Conservation (phyloP, 1,284 basidiomycete genomes). For the Heterobasidion parviporum region DNA sequence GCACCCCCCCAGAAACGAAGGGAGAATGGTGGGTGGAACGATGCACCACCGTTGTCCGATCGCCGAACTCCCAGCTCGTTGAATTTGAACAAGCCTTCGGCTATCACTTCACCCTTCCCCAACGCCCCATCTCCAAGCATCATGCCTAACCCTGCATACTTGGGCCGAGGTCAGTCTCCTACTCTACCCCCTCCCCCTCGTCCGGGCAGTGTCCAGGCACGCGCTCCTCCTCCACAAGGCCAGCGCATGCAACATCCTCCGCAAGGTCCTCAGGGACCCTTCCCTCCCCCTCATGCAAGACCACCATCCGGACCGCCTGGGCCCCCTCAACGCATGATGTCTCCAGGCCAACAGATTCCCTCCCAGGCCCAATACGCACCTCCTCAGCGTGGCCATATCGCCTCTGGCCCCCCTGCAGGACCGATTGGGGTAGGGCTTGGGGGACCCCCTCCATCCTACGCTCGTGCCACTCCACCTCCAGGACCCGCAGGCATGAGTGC, state of each 20-base stretch:
- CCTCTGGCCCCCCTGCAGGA: conserved; percentile 21
- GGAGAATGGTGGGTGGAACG: conserved; percentile 88
- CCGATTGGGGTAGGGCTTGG: too few species aligned
- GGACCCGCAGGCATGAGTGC: conserved; percentile 11
- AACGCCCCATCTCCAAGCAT: conserved; percentile 44
- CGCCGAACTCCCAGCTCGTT: conserved; percentile 47
- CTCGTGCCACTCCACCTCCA: conserved; percentile 30
- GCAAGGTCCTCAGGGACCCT: conserved; percentile 20
- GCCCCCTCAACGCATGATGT: conserved; percentile 16
- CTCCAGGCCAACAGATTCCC: conserved; percentile 19
- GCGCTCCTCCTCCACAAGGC: conserved; percentile 36
- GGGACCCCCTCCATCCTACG: conserved; percentile 17
- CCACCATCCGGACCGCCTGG: conserved; percentile 30
- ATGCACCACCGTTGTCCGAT: conserved; percentile 55
- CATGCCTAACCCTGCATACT: conserved; percentile 34
- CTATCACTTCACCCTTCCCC: conserved; percentile 89
- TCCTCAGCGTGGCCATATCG: conserved; percentile 17
- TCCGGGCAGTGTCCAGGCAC: conserved; percentile 50
- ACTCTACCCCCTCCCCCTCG: conserved; percentile 52
- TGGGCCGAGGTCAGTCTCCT: conserved; percentile 30
- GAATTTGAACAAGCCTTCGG: conserved; percentile 44
- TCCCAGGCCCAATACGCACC: conserved; percentile 24
- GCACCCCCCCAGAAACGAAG: conserved; percentile 42
- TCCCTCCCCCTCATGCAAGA: conserved; percentile 22
- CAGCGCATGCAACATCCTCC: conserved; percentile 22